A percentile compares a stretch with the other conserved stretches of the same genome.
These are phyloP conservation scores for Pythium brassicae DNA, from an alignment of 352 stramenopile species.

Conservation along the genomic window DNA sequence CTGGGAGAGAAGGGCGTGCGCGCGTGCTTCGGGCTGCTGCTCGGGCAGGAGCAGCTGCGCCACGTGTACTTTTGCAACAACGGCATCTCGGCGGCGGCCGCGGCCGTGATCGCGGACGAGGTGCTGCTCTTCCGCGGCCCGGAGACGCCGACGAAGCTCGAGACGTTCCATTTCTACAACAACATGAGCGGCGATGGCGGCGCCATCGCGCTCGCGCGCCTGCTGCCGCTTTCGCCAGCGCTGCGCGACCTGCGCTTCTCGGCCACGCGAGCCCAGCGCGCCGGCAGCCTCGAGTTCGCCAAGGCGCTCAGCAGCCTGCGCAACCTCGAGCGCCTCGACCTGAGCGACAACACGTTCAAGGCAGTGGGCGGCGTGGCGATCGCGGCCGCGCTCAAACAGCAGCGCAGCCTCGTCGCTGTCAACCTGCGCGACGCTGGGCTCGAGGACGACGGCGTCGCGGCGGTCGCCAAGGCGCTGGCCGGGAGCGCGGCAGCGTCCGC, in stretches of 20 bases:
- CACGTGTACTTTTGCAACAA: constrained; percentile 95
- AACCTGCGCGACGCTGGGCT: constrained; percentile 90
- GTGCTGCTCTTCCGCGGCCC: constrained; percentile 79
- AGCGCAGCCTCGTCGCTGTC: constrained; percentile 73
- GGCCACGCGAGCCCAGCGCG: constrained; percentile 84
- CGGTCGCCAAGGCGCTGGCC: constrained; percentile 78
- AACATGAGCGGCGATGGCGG: constrained; percentile 96
- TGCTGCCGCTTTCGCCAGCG: constrained; percentile 81
- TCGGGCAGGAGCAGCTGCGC: constrained; percentile 68
- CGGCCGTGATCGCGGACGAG: constrained; percentile 83
- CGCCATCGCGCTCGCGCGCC: constrained; percentile 77
- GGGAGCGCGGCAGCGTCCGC: constrained; percentile 15
- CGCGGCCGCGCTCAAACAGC: constrained; percentile 66
- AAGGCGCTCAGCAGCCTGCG: constrained; percentile 63
- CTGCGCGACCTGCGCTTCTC: constrained; percentile 93
- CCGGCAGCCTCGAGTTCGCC: constrained; percentile 86
- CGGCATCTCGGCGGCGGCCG: constrained; percentile 88
- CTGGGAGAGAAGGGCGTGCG: constrained; percentile 93
- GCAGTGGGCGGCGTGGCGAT: constrained; percentile 83
- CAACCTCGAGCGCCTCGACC: constrained; percentile 84
- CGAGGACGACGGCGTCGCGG: constrained; percentile 85
- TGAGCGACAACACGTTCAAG: constrained; percentile 95
- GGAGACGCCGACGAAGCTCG: constrained; percentile 74
- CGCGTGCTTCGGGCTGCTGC: constrained; percentile 85
- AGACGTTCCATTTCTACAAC: constrained; percentile 96